Evolutionary conservation across 768 basidiomycete species (phyloP), one percentile per base, ranked within the genome.

Genomic region (Phaeotremella skinneri): DNA sequence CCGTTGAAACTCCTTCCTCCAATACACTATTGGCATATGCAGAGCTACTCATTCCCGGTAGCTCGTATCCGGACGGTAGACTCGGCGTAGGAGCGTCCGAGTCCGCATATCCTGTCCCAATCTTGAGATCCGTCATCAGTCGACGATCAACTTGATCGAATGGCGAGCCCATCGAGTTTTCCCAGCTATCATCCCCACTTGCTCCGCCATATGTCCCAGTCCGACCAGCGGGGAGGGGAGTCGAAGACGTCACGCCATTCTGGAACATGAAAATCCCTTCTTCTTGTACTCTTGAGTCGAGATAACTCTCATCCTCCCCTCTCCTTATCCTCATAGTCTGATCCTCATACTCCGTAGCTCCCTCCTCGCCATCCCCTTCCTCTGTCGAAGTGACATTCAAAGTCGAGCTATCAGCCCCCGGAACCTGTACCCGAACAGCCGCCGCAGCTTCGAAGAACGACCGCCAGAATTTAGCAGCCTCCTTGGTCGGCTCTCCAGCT

Each of bases 381-480:
- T 56, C 47, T 25, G 58, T 68, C 29, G 55, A 63, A 16, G 55
- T 61, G 30, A 49, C 51, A 23, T 39, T 58, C 61, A 20, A 32
- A 34, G 7, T 49, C 26, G 53, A 59, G 55, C 17, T 56, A 41
- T 84, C 85, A 48, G 83, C 86, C 14, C 85, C 89, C 31, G 82
- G 85, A 1, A 84, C 85, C 3, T 87, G 86, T 43, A 92, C 87
- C 39, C 86, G 85, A 27, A 91, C 87, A 67, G 90, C 87, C 2
- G 94, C 93, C 7, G 92, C 91, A 59, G 88, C 85, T 71, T 97
- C 92, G 72, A 92, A 97, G 81, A 99, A 98, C 0, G 89, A 87
- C 3, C 87, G 87, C 93, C 94, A 98, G 75, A 97, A 97, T 93
- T 94, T 89, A 9, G 92, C 90, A 26, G 91, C 89, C 64, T 97